Conservation (phyloP, 176 grass and related monocot species). For the Microstegium vimineum region DNA sequence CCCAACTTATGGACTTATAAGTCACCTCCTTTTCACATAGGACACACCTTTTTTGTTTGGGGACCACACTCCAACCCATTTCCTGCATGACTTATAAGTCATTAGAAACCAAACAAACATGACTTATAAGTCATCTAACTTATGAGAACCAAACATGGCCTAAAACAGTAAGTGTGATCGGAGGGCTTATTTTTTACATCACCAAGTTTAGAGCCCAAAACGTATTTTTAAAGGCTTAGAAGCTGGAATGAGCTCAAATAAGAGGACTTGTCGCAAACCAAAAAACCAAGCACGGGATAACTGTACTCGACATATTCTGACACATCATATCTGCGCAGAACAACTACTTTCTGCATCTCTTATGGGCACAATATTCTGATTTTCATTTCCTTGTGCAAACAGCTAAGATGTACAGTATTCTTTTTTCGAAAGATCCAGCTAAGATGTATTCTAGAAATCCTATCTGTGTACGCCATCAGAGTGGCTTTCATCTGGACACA, state of each 20-base stretch:
- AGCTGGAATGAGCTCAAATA: background rate
- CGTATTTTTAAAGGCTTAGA: background rate
- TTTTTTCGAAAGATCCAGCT: too few relatives aligned
- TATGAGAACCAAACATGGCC: too few relatives aligned
- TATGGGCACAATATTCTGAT: background rate
- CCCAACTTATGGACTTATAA: too few relatives aligned
- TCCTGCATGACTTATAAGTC: too few relatives aligned
- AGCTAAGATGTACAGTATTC: background rate
- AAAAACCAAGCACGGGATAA: background rate
- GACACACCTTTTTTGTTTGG: too few relatives aligned
- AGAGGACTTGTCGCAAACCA: background rate
- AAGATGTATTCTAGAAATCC: background rate
- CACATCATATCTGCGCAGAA: background rate
- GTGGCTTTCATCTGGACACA: background rate
- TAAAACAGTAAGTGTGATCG: background rate
- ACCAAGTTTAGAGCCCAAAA: background rate
- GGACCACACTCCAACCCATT: too few relatives aligned
- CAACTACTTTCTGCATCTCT: background rate
- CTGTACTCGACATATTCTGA: background rate
- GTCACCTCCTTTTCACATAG: too few relatives aligned
- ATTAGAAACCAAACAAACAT: too few relatives aligned
- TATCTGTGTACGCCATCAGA: background rate
- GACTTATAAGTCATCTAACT: too few relatives aligned
- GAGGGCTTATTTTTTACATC: background rate
- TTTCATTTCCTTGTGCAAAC: background rate